Evolutionary conservation across 768 basidiomycete species (phyloP).

Genomic region (Kockovaella imperatae): DNA sequence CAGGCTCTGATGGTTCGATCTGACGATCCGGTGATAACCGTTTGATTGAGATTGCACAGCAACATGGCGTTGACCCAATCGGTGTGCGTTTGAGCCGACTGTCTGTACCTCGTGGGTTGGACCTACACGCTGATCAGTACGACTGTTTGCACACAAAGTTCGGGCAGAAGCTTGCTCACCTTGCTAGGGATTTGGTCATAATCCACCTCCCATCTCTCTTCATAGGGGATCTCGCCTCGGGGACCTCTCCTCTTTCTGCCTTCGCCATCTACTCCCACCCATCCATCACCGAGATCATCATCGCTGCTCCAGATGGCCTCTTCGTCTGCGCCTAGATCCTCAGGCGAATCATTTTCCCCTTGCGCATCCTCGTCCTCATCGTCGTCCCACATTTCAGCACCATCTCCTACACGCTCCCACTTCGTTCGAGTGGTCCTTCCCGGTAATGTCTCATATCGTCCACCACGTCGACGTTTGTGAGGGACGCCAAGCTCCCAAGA

Average conservation of each 20-base stretch:
- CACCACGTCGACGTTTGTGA: slow-evolving; percentile 51
- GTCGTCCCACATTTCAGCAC: slow-evolving; percentile 75
- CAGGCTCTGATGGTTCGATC: slow-evolving; percentile 92
- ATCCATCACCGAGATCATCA: slow-evolving; percentile 25
- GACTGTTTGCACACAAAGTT: not conserved
- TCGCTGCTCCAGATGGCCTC: slow-evolving; percentile 11
- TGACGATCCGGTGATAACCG: slow-evolving; percentile 87
- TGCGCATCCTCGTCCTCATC: slow-evolving; percentile 52
- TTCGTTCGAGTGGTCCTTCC: slow-evolving; percentile 29
- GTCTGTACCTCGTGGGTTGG: slow-evolving; percentile 55
- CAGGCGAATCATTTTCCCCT: not conserved
- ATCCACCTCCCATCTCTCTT: slow-evolving; percentile 76
- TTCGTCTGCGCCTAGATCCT: too few species aligned
- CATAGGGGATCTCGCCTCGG: slow-evolving; percentile 51
- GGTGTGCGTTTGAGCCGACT: slow-evolving; percentile 77
- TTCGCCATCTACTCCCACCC: slow-evolving; percentile 48
- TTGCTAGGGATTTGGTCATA: slow-evolving; percentile 47
- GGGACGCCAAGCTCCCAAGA: slow-evolving; percentile 75
- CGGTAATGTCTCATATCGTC: slow-evolving; percentile 21
- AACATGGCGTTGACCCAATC: slow-evolving; percentile 97
- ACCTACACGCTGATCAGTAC: not conserved
- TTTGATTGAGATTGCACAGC: slow-evolving; percentile 86
- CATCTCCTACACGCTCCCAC: slow-evolving; percentile 60
- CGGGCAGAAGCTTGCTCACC: not conserved
- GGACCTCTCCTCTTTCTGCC: slow-evolving; percentile 36